Conservation (phyloP, 345 rosid species). For the Aurinia saxatilis region DNA sequence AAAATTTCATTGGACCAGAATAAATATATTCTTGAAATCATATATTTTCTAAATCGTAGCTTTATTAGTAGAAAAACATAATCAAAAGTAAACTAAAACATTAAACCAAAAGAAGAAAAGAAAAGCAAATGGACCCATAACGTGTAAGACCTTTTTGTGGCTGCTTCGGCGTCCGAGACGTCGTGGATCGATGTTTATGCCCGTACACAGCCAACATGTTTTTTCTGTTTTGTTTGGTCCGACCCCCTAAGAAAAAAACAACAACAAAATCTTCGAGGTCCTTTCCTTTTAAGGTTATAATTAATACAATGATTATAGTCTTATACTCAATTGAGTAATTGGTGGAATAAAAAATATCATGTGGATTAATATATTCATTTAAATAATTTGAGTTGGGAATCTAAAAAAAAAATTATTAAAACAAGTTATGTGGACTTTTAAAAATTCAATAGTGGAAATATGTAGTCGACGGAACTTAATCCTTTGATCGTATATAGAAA, state of each 20-base stretch:
- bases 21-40: background rate
- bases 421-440: too few relatives aligned
- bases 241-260: too few relatives aligned
- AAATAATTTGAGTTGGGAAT: too few relatives aligned
- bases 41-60: background rate
- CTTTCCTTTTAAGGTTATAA: background rate
- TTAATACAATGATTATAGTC: background rate
- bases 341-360: too few relatives aligned
- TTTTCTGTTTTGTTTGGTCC: background rate
- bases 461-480: too few relatives aligned
- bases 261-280: background rate
- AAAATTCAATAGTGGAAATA: too few relatives aligned
- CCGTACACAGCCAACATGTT: constrained; percentile 7
- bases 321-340: too few relatives aligned
- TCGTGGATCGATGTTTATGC: background rate
- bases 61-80: background rate
- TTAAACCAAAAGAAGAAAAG: background rate
- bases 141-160: background rate
- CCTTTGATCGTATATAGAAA: too few relatives aligned
- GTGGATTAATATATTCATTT: too few relatives aligned
- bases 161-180: constrained; percentile 16
- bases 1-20: background rate
- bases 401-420: too few relatives aligned
- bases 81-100: background rate
- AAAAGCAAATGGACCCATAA: background rate